Conservation (phyloP, 176 grass and related monocot genomes). For the Olyra latifolia region DNA sequence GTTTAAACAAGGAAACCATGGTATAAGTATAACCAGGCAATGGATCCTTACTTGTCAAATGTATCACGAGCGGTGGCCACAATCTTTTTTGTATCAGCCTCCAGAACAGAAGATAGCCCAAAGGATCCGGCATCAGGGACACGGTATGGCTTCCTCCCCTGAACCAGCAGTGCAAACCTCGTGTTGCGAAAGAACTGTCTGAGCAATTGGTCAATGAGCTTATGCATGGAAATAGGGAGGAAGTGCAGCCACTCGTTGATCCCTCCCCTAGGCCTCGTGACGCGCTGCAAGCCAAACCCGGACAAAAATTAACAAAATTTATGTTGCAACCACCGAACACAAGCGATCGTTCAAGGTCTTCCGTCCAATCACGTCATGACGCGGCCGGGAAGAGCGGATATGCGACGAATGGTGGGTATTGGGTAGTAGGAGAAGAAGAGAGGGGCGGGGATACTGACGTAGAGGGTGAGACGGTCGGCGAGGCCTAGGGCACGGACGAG, state of each 20-base stretch:
- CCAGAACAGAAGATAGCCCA: constrained; percentile 72
- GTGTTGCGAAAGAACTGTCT: constrained; percentile 69
- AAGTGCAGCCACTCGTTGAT: constrained; percentile 80
- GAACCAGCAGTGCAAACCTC: constrained; percentile 55
- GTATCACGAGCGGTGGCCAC: constrained; percentile 59
- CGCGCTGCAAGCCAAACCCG: constrained; percentile 54
- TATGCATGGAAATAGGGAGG: constrained; percentile 75
- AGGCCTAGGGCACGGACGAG: constrained; percentile 87
- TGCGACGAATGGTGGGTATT: constrained; percentile 15
- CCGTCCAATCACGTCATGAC: neutral
- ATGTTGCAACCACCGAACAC: neutral
- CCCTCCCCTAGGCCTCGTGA: constrained; percentile 81
- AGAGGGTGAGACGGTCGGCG: constrained; percentile 61
- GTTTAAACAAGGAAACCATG: neutral
- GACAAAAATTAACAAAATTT: constrained; percentile 10
- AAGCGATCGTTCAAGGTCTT: neutral
- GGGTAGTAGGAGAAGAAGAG: neutral
- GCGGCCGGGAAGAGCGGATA: neutral
- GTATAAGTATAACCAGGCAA: neutral
- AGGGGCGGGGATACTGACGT: constrained; percentile 39
- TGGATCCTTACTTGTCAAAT: constrained; percentile 71
- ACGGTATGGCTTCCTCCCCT: constrained; percentile 56
- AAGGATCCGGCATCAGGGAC: constrained; percentile 34
- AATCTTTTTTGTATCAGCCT: constrained; percentile 77
- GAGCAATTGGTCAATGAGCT: constrained; percentile 62